Conservation (phyloP, 306 rosid species). For the Urtica urens region DNA sequence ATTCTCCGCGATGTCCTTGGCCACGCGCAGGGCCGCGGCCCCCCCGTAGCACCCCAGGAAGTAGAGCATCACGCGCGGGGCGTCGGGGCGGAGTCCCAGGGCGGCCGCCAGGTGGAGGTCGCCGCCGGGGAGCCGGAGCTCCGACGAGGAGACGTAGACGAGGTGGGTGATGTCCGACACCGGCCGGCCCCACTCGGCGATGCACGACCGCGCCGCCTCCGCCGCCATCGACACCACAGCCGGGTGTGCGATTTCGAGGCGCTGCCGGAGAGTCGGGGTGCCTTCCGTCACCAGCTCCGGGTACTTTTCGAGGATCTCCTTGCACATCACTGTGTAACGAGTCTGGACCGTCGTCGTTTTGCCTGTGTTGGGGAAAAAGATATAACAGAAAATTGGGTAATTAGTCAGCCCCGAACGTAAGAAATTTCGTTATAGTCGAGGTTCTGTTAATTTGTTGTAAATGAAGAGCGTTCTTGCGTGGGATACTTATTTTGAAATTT, state of each 20-base stretch:
- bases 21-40: conserved; percentile 78
- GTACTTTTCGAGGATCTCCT: conserved; percentile 78
- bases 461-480: too few species aligned
- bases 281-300: conserved; percentile 87
- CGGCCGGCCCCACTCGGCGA: conserved; percentile 83
- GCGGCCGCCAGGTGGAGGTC: conserved; percentile 71
- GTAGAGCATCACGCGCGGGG: conserved; percentile 70
- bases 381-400: neutral
- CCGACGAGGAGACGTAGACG: conserved; percentile 83
- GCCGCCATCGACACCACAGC: conserved; percentile 86
- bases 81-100: conserved; percentile 58
- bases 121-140: conserved; percentile 81
- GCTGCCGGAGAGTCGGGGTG: conserved; percentile 63
- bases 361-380: conserved; percentile 27
- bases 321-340: conserved; percentile 95
- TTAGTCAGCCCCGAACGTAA: neutral
- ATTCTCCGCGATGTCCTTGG: conserved; percentile 94
- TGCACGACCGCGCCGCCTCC: conserved; percentile 69
- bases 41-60: conserved; percentile 94
- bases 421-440: too few species aligned
- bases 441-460: too few species aligned
- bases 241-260: conserved; percentile 77
- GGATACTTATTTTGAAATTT: too few species aligned
- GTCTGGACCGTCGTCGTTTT: conserved; percentile 95
- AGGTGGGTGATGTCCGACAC: conserved; percentile 67